Conservation (phyloP, 306 rosid species). For the Castanea sativa region DNA sequence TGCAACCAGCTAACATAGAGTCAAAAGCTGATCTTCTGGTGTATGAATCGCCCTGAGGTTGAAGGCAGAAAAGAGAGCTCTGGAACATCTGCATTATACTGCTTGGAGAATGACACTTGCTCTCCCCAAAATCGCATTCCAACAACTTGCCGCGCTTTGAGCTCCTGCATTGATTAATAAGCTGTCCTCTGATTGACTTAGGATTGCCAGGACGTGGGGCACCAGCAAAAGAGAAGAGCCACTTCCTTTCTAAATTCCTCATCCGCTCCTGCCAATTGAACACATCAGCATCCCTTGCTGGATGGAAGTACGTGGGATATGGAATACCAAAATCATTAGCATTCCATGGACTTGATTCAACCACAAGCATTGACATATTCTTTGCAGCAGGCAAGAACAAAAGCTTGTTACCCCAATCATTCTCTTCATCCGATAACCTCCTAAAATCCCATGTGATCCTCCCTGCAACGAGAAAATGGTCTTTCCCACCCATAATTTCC, state of each 20-base stretch:
- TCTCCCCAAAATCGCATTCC: slow-evolving; percentile 97
- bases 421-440: slow-evolving; percentile 66
- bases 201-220: slow-evolving; percentile 93
- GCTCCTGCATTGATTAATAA: slow-evolving; percentile 71
- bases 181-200: slow-evolving; percentile 84
- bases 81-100: slow-evolving; percentile 99
- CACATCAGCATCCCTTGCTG: slow-evolving; percentile 87
- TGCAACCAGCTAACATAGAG: slow-evolving; percentile 94
- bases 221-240: slow-evolving; percentile 98
- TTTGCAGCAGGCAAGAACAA: slow-evolving; percentile 88
- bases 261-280: slow-evolving; percentile 53
- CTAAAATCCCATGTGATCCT: slow-evolving; percentile 98
- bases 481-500: slow-evolving; percentile 82
- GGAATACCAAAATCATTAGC: slow-evolving; percentile 97
- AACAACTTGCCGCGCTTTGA: slow-evolving; percentile 74
- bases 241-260: slow-evolving; percentile 47
- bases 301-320: slow-evolving; percentile 96
- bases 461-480: slow-evolving; percentile 95
- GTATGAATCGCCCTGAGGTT: slow-evolving; percentile 98
- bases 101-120: slow-evolving; percentile 97
- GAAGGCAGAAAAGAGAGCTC: slow-evolving; percentile 90
- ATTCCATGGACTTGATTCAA: slow-evolving; percentile 99
- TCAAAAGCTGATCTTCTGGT: slow-evolving; percentile 96
- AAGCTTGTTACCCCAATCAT: slow-evolving; percentile 93
- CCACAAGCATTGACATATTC: slow-evolving; percentile 99